These are phyloP conservation scores for Taphrina populina DNA, from an alignment of 1,139 yeast genomes.

Conservation along the genomic window DNA sequence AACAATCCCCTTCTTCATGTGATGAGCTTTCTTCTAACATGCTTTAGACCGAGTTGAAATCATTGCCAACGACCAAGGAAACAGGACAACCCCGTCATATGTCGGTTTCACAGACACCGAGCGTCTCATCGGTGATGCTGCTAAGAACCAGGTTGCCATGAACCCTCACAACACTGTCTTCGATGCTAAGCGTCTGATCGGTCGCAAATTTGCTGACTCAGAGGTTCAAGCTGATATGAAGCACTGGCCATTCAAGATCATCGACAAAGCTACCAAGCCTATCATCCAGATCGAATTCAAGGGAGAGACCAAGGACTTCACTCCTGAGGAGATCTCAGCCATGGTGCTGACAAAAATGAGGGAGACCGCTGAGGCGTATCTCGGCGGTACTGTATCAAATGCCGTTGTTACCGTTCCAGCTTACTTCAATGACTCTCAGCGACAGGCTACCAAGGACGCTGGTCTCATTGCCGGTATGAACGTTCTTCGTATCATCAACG, in stretches of 20 bases:
- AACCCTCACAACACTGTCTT: constrained; percentile 94
- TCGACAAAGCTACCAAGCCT: constrained; percentile 84
- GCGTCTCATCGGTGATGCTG: constrained; percentile 98
- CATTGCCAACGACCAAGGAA: constrained; percentile 97
- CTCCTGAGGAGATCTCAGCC: constrained; percentile 94
- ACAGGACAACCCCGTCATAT: constrained; percentile 96
- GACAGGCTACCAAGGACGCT: constrained; percentile 97
- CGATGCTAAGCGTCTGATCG: constrained; percentile 95
- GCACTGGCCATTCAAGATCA: constrained; percentile 94
- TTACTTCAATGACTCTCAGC: constrained; percentile 92
- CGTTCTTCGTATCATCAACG: constrained; percentile 91
- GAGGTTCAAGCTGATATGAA: constrained; percentile 90
- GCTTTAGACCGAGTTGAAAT: constrained; percentile 77
- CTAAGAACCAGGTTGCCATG: constrained; percentile 97
- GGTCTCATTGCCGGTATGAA: constrained; percentile 95
- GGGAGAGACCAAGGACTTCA: constrained; percentile 88
- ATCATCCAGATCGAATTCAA: constrained; percentile 86
- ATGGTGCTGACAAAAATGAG: constrained; percentile 94
- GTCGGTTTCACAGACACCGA: constrained; percentile 95
- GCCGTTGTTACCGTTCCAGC: constrained; percentile 95
- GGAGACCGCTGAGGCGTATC: constrained; percentile 91
- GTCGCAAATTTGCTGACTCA: constrained; percentile 84
- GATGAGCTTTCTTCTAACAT: background rate
- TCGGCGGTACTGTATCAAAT: constrained; percentile 79
- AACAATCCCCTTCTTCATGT: background rate